phyloP scores from a whole-genome alignment of 495 filamentous ascomycete species.

The Tuber aestivum region DNA sequence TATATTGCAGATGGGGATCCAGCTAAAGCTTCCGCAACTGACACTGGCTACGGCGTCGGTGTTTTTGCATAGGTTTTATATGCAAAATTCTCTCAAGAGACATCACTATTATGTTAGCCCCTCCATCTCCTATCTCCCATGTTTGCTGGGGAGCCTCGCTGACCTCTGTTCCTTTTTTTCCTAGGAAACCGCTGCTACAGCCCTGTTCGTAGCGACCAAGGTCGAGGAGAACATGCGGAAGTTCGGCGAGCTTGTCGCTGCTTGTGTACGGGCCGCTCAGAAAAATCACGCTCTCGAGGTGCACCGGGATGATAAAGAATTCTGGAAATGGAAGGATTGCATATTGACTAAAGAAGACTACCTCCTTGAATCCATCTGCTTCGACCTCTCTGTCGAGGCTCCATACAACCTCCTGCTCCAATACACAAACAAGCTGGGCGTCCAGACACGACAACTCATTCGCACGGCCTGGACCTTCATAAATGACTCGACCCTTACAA shows the following conservation, averaged over 20 bases:
- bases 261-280: slow-evolving; percentile 88
- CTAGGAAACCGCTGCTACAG: slow-evolving; percentile 73
- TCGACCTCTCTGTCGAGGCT: slow-evolving; percentile 81
- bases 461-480: slow-evolving; percentile 85
- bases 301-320: slow-evolving; percentile 93
- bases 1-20: slow-evolving; percentile 86
- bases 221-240: slow-evolving; percentile 93
- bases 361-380: slow-evolving; percentile 85
- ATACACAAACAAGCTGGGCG: slow-evolving; percentile 60
- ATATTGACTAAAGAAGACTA: slow-evolving; percentile 86
- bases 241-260: slow-evolving; percentile 84
- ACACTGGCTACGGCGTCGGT: slow-evolving; percentile 87
- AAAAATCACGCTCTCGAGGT: slow-evolving; percentile 77
- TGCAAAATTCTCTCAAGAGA: slow-evolving; percentile 55
- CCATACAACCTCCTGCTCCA: slow-evolving; percentile 78
- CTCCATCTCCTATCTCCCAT: slow-evolving; percentile 5
- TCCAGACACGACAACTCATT: slow-evolving; percentile 66
- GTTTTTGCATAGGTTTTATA: slow-evolving; percentile 91
- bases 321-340: slow-evolving; percentile 91
- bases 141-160: slow-evolving; percentile 25
- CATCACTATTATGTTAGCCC: slow-evolving; percentile 40
- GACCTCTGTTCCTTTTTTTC: slow-evolving; percentile 17
- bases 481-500: slow-evolving; percentile 78
- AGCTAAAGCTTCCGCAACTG: slow-evolving; percentile 84
- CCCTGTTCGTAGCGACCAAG: slow-evolving; percentile 90